Evolutionary conservation across 139 green algal species (phyloP), one percentile per base, ranked within the genome.

Genomic region (Coelastrella sp.): DNA sequence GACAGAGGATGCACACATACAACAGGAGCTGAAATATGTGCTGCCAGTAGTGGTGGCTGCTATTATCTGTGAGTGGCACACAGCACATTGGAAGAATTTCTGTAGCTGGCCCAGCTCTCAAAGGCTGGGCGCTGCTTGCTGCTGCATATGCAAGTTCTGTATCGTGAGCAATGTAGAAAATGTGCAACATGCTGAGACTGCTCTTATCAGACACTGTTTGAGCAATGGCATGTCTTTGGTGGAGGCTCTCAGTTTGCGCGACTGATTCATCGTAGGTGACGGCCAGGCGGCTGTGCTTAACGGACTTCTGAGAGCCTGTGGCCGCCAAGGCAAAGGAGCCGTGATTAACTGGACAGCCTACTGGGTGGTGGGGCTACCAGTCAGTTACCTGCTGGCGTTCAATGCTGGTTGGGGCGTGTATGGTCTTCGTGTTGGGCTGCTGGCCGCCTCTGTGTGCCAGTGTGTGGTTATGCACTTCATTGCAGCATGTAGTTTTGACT

Each of bases 1-100:
- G 32, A 68, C 73, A 35, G 17, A 60, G 17, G 19, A 48, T 21
- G 25, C 13, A 7, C 27, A 68, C 45, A 68, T 81, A 23, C 73
- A 81, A 50, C 48, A 81, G 32, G 37, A 81, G 73, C 73, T 81
- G 5, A 51, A 68, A 32, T 6, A 38, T 57, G 50, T 68, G 73
- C 50, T 81, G 50, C 73, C 73, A 50, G 48, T 81, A 19, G 73
- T 81, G 73, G 73, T 81, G 50, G 73, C 73, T n/a, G 50, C 50
- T 23, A 81, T 81, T 50, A 51, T 81, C 21, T 81, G 73, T 81
- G 73, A 81, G 73, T 79, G 21, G 21, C 23, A 13, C 13, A 30
- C n/a, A n/a, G n/a, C n/a, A n/a, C n/a, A n/a, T n/a, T n/a, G n/a
- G n/a, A n/a, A n/a, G n/a, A n/a, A n/a, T n/a, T n/a, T n/a, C n/a